A percentile compares a stretch with the other conserved stretches of the same genome.
These are phyloP conservation scores for Sonneratia caseolaris DNA, from an alignment of 345 rosid species.

Conservation along the genomic window DNA sequence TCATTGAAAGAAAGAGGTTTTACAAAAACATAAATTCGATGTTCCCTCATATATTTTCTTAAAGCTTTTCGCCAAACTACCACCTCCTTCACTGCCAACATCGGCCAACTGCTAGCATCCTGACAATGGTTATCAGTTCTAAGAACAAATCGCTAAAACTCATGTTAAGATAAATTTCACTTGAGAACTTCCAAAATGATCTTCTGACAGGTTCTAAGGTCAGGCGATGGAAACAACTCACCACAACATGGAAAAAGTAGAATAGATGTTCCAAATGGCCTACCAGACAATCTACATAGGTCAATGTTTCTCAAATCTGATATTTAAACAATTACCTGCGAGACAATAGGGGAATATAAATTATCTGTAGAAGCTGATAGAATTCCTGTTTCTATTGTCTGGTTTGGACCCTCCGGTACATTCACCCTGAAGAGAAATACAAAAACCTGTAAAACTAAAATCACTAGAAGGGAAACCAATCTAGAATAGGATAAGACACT, in stretches of 20 bases:
- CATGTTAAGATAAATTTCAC: too few species aligned
- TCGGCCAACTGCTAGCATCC: neutral
- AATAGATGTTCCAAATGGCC: too few species aligned
- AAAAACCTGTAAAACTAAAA: neutral
- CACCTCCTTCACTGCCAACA: neutral
- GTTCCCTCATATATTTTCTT: too few species aligned
- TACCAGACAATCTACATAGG: neutral
- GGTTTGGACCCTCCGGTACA: conserved; percentile 26
- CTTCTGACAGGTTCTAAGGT: neutral
- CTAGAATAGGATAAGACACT: neutral
- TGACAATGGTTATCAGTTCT: neutral
- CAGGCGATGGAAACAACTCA: too few species aligned
- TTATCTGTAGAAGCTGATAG: conserved; percentile 18
- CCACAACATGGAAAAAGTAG: too few species aligned
- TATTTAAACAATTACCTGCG: conserved; percentile 30
- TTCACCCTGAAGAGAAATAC: conserved; percentile 34
- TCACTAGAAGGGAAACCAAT: neutral
- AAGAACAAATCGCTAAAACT: neutral
- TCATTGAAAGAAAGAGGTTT: neutral
- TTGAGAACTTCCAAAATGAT: neutral
- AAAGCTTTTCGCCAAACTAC: neutral
- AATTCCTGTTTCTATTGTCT: conserved; percentile 24
- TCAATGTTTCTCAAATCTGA: neutral
- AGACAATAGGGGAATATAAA: conserved; percentile 20
- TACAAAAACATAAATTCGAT: neutral